Evolutionary conservation across 306 rosid genomes (phyloP).

Genomic region (Vigna hirtella): DNA sequence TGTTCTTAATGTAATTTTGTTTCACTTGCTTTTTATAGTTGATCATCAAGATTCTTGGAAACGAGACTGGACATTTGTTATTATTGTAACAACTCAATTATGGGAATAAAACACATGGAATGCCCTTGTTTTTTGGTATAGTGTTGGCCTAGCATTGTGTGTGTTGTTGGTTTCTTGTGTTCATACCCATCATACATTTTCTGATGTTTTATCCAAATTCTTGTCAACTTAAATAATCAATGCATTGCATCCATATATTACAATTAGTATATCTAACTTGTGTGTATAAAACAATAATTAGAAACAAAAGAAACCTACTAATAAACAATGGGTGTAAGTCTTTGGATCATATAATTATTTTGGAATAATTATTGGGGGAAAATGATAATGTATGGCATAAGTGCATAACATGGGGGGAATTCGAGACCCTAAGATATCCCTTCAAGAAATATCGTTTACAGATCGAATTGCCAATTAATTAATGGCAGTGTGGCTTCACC

Average conservation of each 20-base stretch:
- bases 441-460: background rate
- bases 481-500: background rate
- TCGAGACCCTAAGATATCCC: background rate
- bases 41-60: background rate
- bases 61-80: background rate
- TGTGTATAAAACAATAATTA: background rate
- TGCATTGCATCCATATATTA: background rate
- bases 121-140: background rate
- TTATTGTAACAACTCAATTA: background rate
- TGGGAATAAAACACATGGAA: background rate
- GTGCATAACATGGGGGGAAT: background rate
- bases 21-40: background rate
- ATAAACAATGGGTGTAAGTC: background rate
- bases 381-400: background rate
- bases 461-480: background rate
- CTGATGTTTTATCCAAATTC: conserved; percentile 5
- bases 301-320: background rate
- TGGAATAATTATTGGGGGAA: background rate
- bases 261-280: background rate
- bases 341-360: background rate
- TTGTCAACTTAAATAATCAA: background rate
- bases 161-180: background rate
- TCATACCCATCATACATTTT: conserved; percentile 31
- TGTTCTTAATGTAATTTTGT: background rate
- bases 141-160: background rate